phyloP scores from a whole-genome alignment of 345 rosid species.

The Psidium friedrichsthalianum region DNA sequence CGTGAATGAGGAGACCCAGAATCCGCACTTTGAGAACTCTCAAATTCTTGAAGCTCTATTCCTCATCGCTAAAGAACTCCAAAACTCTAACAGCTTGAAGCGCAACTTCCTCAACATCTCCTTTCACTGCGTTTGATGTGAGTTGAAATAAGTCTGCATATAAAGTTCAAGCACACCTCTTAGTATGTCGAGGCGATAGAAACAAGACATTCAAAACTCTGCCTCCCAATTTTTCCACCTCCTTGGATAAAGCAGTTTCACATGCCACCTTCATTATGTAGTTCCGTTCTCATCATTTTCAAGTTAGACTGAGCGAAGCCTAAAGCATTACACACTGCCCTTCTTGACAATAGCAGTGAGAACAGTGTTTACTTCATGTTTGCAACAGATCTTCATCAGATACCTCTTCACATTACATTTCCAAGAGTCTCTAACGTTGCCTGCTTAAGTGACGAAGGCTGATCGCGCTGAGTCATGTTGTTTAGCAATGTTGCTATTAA shows the following conservation, averaged over 20 bases:
- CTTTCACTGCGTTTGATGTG: slow-evolving; percentile 79
- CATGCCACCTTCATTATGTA: slow-evolving; percentile 93
- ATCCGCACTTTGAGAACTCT: slow-evolving; percentile 45
- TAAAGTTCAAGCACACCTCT: slow-evolving; percentile 75
- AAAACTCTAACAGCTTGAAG: slow-evolving; percentile 94
- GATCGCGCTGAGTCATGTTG: slow-evolving; percentile 66
- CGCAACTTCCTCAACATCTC: slow-evolving; percentile 81
- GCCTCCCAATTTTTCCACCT: slow-evolving; percentile 74
- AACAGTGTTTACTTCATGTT: slow-evolving; percentile 80
- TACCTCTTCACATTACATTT: slow-evolving; percentile 80
- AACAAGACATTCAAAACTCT: slow-evolving; percentile 94
- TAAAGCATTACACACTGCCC: slow-evolving; percentile 70
- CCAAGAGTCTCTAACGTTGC: slow-evolving; percentile 89
- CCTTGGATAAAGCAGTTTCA: slow-evolving; percentile 77
- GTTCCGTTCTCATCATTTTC: slow-evolving; percentile 84
- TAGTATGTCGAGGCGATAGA: slow-evolving; percentile 88
- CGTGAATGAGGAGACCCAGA: slow-evolving; percentile 51
- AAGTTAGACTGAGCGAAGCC: slow-evolving; percentile 92
- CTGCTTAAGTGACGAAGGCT: slow-evolving; percentile 56
- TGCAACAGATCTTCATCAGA: slow-evolving; percentile 78
- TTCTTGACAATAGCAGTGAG: slow-evolving; percentile 95
- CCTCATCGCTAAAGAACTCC: slow-evolving; percentile 98
- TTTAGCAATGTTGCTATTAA: slow-evolving; percentile 53
- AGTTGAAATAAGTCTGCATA: slow-evolving; percentile 74
- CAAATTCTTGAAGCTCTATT: slow-evolving; percentile 84